These are phyloP conservation scores for Tolypocladium ophioglossoides DNA, from an alignment of 2,329 filamentous ascomycete species.

Conservation along the genomic window DNA sequence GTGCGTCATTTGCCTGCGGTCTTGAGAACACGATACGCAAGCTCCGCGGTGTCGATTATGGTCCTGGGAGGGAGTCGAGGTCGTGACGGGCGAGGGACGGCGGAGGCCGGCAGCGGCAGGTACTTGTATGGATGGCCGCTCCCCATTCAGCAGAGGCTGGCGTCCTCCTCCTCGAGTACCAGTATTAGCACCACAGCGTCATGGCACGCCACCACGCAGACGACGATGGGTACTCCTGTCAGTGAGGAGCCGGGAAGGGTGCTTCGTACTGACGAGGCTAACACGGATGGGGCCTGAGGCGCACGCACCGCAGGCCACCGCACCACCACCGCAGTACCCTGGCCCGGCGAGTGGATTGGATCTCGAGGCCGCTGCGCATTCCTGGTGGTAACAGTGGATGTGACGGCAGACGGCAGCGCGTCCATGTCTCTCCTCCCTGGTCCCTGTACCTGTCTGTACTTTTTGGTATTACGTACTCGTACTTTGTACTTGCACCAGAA, in stretches of 20 bases:
- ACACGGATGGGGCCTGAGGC: background rate
- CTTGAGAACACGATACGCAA: background rate
- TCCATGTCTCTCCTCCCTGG: background rate
- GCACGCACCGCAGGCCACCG: background rate
- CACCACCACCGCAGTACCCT: background rate
- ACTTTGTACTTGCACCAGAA: no score
- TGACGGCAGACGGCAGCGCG: background rate
- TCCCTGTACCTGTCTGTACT: no score
- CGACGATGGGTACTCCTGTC: background rate
- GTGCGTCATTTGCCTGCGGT: no score
- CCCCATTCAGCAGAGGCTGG: no score
- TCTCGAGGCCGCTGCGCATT: no score
- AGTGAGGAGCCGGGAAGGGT: no score
- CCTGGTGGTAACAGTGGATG: background rate
- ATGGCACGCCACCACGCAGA: background rate
- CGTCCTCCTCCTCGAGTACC: no score
- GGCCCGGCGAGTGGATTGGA: background rate
- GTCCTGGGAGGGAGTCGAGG: background rate
- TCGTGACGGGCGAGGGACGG: background rate
- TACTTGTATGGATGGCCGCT: background rate
- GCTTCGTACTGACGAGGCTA: no score
- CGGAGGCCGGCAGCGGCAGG: background rate
- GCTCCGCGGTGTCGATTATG: background rate
- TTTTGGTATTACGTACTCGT: no score
- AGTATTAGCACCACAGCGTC: background rate